These are phyloP conservation scores for Saitozyma podzolica DNA, from an alignment of 768 basidiomycete genomes.

Conservation along the genomic window DNA sequence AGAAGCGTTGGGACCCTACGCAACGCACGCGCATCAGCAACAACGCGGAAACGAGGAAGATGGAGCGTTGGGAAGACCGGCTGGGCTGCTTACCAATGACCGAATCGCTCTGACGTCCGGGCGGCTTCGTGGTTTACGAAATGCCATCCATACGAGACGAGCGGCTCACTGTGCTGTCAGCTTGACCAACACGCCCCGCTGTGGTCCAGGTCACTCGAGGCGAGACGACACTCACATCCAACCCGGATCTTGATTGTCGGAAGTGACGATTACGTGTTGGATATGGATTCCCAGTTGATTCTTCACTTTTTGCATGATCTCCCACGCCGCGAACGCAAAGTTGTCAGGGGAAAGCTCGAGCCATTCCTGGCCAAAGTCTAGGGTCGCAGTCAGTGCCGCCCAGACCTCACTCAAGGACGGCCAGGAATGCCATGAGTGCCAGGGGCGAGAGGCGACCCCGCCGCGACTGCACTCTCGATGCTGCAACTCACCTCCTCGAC, in stretches of 20 bases:
- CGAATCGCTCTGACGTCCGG: conserved; percentile 13
- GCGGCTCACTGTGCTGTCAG: conserved; percentile 11
- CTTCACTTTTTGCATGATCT: conserved; percentile 8
- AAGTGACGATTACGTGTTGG: conserved; percentile 14
- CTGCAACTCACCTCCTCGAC: conserved; percentile 14
- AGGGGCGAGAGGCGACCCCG: too few relatives aligned
- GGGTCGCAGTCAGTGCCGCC: background rate
- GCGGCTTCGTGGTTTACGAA: conserved; percentile 15
- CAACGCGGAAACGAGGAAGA: background rate
- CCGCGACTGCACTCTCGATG: too few relatives aligned
- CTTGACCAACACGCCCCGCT: background rate
- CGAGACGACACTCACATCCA: conserved; percentile 14
- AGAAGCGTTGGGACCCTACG: conserved; percentile 16
- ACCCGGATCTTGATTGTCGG: conserved; percentile 16
- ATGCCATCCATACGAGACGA: conserved; percentile 16
- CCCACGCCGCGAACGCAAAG: conserved; percentile 21
- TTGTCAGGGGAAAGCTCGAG: conserved; percentile 7
- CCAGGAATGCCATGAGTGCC: too few relatives aligned
- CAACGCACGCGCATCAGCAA: background rate
- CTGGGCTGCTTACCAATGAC: conserved; percentile 12
- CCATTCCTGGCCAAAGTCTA: conserved; percentile 17
- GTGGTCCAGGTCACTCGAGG: background rate
- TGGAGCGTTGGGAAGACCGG: too few relatives aligned
- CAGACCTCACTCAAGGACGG: too few relatives aligned
- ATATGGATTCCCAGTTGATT: conserved; percentile 10